Percentiles rank a stretch among this genome's conserved stretches.
Conservation (phyloP, 2,329 filamentous ascomycete genomes). For the Nemania abortiva region DNA sequence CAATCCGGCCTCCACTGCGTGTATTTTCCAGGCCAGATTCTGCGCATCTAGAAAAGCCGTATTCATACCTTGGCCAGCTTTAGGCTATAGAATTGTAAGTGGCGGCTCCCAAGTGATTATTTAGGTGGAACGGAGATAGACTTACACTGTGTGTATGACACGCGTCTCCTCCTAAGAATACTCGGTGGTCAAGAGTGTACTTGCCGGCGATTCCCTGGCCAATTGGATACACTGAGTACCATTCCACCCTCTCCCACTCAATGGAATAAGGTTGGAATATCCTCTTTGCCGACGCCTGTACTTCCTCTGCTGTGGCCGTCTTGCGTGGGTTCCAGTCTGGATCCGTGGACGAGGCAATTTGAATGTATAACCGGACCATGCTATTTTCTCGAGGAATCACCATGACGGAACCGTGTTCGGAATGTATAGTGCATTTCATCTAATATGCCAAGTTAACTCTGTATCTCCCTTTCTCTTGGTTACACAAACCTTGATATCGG, state of each 20-base stretch:
- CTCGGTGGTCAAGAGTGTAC: slow-evolving; percentile 75
- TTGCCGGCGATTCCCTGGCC: slow-evolving; percentile 78
- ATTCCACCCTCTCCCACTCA: slow-evolving; percentile 75
- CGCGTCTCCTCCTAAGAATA: slow-evolving; percentile 82
- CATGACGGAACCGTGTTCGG: slow-evolving; percentile 80
- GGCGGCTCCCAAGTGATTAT: not conserved
- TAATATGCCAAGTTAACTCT: slow-evolving; percentile 61
- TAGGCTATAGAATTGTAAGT: slow-evolving; percentile 68
- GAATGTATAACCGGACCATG: slow-evolving; percentile 75
- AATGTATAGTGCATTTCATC: slow-evolving; percentile 83
- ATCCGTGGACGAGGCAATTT: slow-evolving; percentile 72
- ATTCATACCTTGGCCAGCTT: slow-evolving; percentile 85
- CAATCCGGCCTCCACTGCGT: slow-evolving; percentile 87
- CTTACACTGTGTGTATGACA: slow-evolving; percentile 81
- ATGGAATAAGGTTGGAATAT: slow-evolving; percentile 76
- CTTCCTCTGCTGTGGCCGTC: slow-evolving; percentile 72
- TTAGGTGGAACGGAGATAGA: slow-evolving; percentile 25
- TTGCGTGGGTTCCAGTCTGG: slow-evolving; percentile 71
- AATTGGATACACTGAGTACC: slow-evolving; percentile 83
- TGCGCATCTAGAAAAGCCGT: slow-evolving; percentile 83
- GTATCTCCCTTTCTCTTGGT: not conserved
- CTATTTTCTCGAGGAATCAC: slow-evolving; percentile 77
- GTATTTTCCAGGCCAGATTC: slow-evolving; percentile 96
- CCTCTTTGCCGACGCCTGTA: slow-evolving; percentile 73
- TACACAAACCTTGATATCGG: slow-evolving; percentile 75